Conservation (phyloP, 2,329 filamentous ascomycete species). For the Diaporthe batatas region DNA sequence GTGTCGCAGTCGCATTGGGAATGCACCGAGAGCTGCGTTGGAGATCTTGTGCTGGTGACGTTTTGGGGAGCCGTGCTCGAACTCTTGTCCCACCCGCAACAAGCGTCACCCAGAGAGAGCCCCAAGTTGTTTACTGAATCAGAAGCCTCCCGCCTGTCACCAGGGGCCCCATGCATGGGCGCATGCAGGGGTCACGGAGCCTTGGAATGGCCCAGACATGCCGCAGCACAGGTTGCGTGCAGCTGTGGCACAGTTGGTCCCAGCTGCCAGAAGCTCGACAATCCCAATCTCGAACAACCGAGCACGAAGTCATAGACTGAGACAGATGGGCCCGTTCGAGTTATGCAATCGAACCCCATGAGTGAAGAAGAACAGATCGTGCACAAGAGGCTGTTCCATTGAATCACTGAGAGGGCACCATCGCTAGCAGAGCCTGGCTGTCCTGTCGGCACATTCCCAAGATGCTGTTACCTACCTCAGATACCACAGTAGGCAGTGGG, state of each 20-base stretch:
- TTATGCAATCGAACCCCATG: not conserved
- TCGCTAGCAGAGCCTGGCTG: no score
- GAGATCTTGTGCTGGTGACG: slow-evolving; percentile 27
- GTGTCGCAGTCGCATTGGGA: slow-evolving; percentile 19
- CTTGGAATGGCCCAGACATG: not conserved
- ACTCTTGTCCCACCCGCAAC: slow-evolving; percentile 30
- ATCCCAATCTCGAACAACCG: not conserved
- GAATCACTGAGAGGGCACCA: no score
- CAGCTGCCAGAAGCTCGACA: slow-evolving; percentile 6
- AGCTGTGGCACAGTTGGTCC: slow-evolving; percentile 34
- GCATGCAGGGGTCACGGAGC: slow-evolving; percentile 8
- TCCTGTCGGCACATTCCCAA: no score
- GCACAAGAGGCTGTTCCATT: not conserved
- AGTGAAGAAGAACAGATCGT: not conserved
- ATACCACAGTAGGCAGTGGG: no score
- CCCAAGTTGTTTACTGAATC: slow-evolving; percentile 37
- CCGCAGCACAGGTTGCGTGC: slow-evolving; percentile 8
- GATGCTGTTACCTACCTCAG: no score
- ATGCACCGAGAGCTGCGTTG: not conserved
- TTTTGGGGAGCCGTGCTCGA: slow-evolving; percentile 30
- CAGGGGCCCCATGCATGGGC: slow-evolving; percentile 30
- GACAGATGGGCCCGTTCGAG: no score
- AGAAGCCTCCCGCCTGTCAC: slow-evolving; percentile 25
- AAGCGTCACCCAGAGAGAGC: slow-evolving; percentile 35
- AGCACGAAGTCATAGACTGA: not conserved